phyloP scores from a whole-genome alignment of 1,284 basidiomycete genomes.

The Coriolopsis trogii region DNA sequence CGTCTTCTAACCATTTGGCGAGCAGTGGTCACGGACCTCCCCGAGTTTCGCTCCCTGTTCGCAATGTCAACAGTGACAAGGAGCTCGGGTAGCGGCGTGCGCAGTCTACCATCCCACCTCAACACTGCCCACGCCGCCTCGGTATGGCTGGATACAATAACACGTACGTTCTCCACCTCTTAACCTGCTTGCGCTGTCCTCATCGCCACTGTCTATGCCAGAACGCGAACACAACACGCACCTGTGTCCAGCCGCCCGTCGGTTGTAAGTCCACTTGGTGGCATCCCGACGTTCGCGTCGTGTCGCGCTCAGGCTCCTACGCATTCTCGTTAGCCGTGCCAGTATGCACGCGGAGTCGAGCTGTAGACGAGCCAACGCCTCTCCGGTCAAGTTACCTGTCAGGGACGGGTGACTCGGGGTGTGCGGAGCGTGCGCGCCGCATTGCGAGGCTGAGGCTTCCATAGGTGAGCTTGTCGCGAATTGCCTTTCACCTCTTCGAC shows the following conservation, averaged over 20 bases:
- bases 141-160: background rate
- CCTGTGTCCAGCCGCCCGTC: background rate
- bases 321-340: background rate
- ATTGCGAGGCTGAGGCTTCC: constrained; percentile 11
- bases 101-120: background rate
- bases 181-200: background rate
- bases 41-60: background rate
- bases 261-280: constrained; percentile 4
- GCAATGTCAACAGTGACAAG: background rate
- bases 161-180: background rate
- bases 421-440: constrained; percentile 8
- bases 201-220: background rate
- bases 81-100: background rate
- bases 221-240: background rate
- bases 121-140: background rate
- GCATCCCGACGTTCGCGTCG: constrained; percentile 13
- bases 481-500: too few species aligned
- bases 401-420: constrained; percentile 10
- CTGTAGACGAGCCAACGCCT: constrained; percentile 6
- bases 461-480: too few species aligned
- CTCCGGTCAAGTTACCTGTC: constrained; percentile 10
- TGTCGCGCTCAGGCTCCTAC: constrained; percentile 4
- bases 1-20: too few species aligned
- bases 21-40: too few species aligned
- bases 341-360: background rate